Evolutionary conservation across 371 early-diverging fungal genomes (phyloP), one percentile per base, ranked within the genome.

Genomic region (Parasitella parasitica): DNA sequence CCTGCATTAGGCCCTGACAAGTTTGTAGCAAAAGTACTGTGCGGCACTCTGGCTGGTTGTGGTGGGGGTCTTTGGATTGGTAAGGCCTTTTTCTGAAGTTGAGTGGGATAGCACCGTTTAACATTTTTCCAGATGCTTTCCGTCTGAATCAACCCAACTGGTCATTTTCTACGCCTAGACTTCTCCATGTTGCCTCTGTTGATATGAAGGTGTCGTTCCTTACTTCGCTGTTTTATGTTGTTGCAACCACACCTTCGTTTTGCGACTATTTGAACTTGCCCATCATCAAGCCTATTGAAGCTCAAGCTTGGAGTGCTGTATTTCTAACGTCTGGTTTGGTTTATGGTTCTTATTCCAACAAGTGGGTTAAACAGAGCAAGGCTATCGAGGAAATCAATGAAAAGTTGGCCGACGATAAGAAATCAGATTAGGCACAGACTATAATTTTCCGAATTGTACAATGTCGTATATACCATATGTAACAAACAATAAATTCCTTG

Each of bases 1-100:
- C 74, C 76, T 3, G 80, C 66, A 16, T 66, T 78, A 15, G 78
- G 81, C 1, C 35, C 59, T 18, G 75, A 72, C 30, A 78, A 78
- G 46, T 71, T 71, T 66, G 77, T 82, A 18, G 86, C 86, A 34
- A 80, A 83, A 63, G 52, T 84, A 18, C 38, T 84, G 2, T 71
- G 83, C 57, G 86, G 86, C 11, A 78, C 79, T 13, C 65, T 86
- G 32, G 70, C 76, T 16, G 86, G 86, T 3, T 78, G 80, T 34
- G 86, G 86, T 41, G 84, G 86, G 34, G 81, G 81, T 5, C 64
- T 83, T 57, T 83, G 80, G 83, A 79, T 76, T 34, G 78, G 78
- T 73, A 69, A 61, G 58, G n/a, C n/a, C n/a, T n/a, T n/a, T n/a
- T n/a, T n/a, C n/a, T n/a, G 30, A 26, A 16, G 16, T 26, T 4